Evolutionary conservation across 2,329 filamentous ascomycete species (phyloP), one percentile per base, ranked within the genome.

Genomic region (Lizonia empirigonia): DNA sequence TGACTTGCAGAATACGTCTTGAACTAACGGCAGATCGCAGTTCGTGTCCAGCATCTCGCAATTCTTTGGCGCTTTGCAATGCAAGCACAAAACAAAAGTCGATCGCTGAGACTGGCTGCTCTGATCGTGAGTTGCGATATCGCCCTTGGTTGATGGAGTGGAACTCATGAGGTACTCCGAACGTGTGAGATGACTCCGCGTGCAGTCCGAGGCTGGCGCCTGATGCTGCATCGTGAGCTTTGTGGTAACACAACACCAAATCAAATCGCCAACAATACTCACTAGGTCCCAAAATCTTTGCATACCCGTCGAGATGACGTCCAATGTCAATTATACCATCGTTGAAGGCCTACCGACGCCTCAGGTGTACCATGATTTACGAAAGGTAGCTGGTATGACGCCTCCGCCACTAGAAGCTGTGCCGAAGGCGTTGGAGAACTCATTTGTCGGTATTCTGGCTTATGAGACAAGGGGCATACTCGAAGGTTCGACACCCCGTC

Each of bases 341-440:
- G 40, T 70, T 15, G 55, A 66, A 44, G 61, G 61, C 16, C 44
- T 64, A 5, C 69, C 69, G 4, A 60, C 60, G 29, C 60, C 68
- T 7, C 64, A 69, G 37, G 53, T 60, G 2, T 72, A 72, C 35
- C 63, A 69, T 42, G 66, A 69, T 42, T 46, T 70, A 16, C 60
- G 69, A 26, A 64, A 66, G 37, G 35, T 62, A 23, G 62, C 66
- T 32, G 60, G 59, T 27, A 55, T 71, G 48, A 71, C 69, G 4
- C 69, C 68, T 22, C 66, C 68, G 9, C 62, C 65, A 10, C 54
- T 66, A 20, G 58, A 64, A 37, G 58, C 59, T 10, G 62, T 69
- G 9, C 61, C 64, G 7, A 59, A 59, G 46, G 59, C 65, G 15
- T 58, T 71, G 12, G 59, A 58, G 9, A 64, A 63, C 37, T 68